Base-by-base conservation (phyloP, 1,284 basidiomycete genomes). In the Trichosporon coremiiforme region DNA sequence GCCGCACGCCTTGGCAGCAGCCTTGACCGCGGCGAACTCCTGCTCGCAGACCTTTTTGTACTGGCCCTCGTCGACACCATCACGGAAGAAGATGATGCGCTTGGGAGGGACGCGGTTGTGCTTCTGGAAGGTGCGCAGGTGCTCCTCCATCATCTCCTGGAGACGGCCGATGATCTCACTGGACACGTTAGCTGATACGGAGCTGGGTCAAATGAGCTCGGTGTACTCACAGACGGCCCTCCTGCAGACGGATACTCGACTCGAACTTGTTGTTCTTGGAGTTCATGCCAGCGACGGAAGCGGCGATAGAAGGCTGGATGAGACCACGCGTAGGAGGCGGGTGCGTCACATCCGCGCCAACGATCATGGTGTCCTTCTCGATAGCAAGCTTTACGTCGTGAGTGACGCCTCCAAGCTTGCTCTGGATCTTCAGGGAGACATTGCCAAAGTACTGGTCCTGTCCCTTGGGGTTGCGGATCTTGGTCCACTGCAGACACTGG, bases 11-110 rank as follows among this genome's bases (percentile, higher is more conserved):
- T 76, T 64, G 55, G 80, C 66, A 7, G 71, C 74, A 65, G 77
- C 76, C 71, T 81, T 76, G 10, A 73, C 68, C 0, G 78, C 75
- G 1, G 71, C 66, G 12, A 84, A 76, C 73, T 85, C 85, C 8
- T 74, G 20, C 71, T 84, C 75, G 10, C 84, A 82, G 66, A 84
- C 84, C 12, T 81, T 75, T 15, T 79, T 76, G 71, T 82, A 85
- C 74, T 86, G 85, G 0, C 85, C 85, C 69, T 87, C 85, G 13
- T 81, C 83, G 0, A 86, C 84, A 65, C 85, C 85, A 71, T 86
- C 85, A 64, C 85, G 82, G 80, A 85, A 85, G 75, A 85, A 81
- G 66, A 85, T 71, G 64, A 85, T 81, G 64, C 78, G 81, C 13
- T 77, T 70, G 0, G 85, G 83, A 0, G 84, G 81, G n/a, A 71